Evolutionary conservation across 345 rosid species (phyloP).

Genomic region (Corchorus capsularis): DNA sequence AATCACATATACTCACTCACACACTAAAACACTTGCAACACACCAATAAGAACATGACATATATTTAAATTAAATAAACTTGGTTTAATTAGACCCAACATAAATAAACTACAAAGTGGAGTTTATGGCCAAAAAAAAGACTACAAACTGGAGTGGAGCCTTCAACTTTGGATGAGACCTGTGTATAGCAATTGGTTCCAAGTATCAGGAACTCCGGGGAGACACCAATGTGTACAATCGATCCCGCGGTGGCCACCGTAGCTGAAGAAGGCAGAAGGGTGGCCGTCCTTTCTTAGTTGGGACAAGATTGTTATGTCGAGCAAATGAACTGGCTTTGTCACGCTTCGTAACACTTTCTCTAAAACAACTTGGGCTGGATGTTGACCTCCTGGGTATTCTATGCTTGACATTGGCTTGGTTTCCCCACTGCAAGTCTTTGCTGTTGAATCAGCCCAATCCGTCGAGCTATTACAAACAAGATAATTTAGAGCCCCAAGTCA

Average conservation of each 20-base stretch:
- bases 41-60: no score
- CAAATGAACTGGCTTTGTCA: conserved; percentile 41
- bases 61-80: no score
- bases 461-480: conserved; percentile 24
- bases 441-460: conserved; percentile 33
- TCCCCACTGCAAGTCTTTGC: conserved; percentile 39
- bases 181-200: conserved; percentile 51
- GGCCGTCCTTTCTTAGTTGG: conserved; percentile 50
- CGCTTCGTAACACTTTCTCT: conserved; percentile 27
- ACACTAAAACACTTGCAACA: no score
- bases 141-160: no score
- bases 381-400: conserved; percentile 27
- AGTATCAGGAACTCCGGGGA: conserved; percentile 59
- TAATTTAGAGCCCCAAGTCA: background rate
- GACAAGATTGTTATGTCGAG: conserved; percentile 43
- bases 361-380: conserved; percentile 35
- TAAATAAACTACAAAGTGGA: no score
- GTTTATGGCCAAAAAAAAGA: no score
- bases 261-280: conserved; percentile 41
- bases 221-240: conserved; percentile 69
- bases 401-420: conserved; percentile 21
- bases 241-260: conserved; percentile 33
- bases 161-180: background rate
- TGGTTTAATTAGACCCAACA: no score
- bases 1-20: no score